Evolutionary conservation across 176 grass and related monocot species (phyloP), one percentile per base, ranked within the genome.

Genomic region (Oryza australiensis): DNA sequence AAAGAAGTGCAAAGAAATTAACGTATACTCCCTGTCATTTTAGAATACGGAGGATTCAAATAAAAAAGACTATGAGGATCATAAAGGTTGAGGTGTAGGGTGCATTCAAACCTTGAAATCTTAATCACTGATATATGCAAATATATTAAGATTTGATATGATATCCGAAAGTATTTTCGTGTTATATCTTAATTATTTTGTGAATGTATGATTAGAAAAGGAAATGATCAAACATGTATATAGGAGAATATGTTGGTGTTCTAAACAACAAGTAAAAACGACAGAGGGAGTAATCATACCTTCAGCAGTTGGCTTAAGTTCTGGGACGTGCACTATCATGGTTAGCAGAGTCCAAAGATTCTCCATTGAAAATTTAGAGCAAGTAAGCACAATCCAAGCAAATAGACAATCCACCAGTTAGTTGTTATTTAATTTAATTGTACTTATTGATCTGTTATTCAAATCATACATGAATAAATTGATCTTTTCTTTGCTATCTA

Each of bases 381-480:
- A 16, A 62, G 49, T 55, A 62, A 80, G 74, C 14, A n/a, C 13
- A 68, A 62, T 33, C 42, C 37, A n/a, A 74, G 14, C 53, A 49
- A 43, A 64, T 69, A 37, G 62, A 46, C 38, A 1, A 1, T 67
- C 38, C 26, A 87, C 7, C 41, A 53, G 55, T 16, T 64, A 35
- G 27, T 48, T 64, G 9, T 24, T 49, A 27, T 43, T 51, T 75
- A 83, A 37, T 10, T 74, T 42, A 75, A 48, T 24, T 55, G 12
- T 72, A 78, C 23, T 64, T 79, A 1, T 35, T 82, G 65, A 72
- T 64, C 18, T 57, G 33, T 76, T 66, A 82, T 42, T 57, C 9
- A 9, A 66, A 53, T 53, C 30, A 34, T 26, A 30, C 30, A 72
- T 77, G 79, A 87, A 53, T 83, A 72, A 66, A 29, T 30, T 67